Evolutionary conservation across 768 basidiomycete species (phyloP).

Genomic region (Suillus plorans): DNA sequence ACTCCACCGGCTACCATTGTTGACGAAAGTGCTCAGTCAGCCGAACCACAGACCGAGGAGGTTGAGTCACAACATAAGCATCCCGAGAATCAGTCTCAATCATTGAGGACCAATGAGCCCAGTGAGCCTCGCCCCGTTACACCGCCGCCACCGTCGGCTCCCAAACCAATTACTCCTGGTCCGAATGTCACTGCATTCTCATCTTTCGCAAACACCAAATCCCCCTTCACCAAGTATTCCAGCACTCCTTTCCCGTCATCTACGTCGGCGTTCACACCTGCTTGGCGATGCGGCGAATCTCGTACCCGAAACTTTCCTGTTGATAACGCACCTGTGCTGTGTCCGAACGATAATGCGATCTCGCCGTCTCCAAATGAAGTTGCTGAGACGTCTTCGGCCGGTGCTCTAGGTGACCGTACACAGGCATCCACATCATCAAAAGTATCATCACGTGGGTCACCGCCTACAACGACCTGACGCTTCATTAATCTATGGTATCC

Average conservation of each 20-base stretch:
- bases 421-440: slow-evolving; percentile 9
- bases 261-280: slow-evolving; percentile 19
- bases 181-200: slow-evolving; percentile 35
- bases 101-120: not conserved
- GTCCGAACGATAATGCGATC: slow-evolving; percentile 7
- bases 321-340: slow-evolving; percentile 3
- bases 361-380: slow-evolving; percentile 23
- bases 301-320: slow-evolving; percentile 7
- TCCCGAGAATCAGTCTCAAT: slow-evolving; percentile 10
- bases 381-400: not conserved
- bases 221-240: slow-evolving; percentile 35
- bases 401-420: not conserved
- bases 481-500: not conserved
- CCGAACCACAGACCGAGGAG: slow-evolving; percentile 13
- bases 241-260: slow-evolving; percentile 23
- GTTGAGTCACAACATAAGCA: slow-evolving; percentile 7
- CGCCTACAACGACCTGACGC: not conserved
- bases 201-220: slow-evolving; percentile 35
- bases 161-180: slow-evolving; percentile 8
- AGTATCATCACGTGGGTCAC: slow-evolving; percentile 18
- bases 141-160: slow-evolving; percentile 10
- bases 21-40: slow-evolving; percentile 1
- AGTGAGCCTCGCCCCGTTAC: slow-evolving; percentile 9
- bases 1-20: not conserved
- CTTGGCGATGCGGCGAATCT: slow-evolving; percentile 23